Evolutionary conservation across 768 basidiomycete genomes (phyloP), one percentile per base, ranked within the genome.

Genomic region (Dacryopinax primogenitus): DNA sequence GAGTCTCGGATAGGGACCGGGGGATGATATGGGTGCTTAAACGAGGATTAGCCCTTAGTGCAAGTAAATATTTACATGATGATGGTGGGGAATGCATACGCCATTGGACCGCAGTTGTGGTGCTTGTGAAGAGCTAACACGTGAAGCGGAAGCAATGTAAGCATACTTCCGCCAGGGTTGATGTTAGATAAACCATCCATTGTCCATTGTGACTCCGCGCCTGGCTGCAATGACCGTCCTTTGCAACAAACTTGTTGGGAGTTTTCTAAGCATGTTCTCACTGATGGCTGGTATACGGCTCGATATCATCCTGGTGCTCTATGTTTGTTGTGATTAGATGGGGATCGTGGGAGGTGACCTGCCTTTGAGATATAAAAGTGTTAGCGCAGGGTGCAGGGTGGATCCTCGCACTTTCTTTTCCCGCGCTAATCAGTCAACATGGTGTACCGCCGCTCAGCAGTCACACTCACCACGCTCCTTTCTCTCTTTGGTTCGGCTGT

Each of bases 381-480:
- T 58, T 58, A 15, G 15, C 21, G 51, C 13, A 3, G 26, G 26
- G 51, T n/a, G 26, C 4, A 3, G 3, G 26, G 26, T 58, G 30
- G 26, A 58, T 9, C 51, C 51, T 58, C 51, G 23, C 51, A 26
- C 45, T 13, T 30, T 32, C 13, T 58, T 58, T 30, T 21, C 51
- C 26, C 3, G 15, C 51, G 26, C 51, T 58, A 58, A 58, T 58
- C 51, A 23, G 51, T 18, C 32, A 58, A 30, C 51, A 58, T 58
- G 51, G 51, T 30, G 26, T 58, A 58, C 26, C 26, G 32, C 51
- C 51, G 51, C 21, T 58, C 51, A 23, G 51, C 51, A 58, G 51
- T 58, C 51, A 58, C 51, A 58, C 51, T 58, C 51, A 58, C 51
- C 51, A 58, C 51, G 32, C 51, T 58, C 51, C 51, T 58, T 58